phyloP scores from a whole-genome alignment of 495 filamentous ascomycete genomes.

The Staphylotrichum longicolle region DNA sequence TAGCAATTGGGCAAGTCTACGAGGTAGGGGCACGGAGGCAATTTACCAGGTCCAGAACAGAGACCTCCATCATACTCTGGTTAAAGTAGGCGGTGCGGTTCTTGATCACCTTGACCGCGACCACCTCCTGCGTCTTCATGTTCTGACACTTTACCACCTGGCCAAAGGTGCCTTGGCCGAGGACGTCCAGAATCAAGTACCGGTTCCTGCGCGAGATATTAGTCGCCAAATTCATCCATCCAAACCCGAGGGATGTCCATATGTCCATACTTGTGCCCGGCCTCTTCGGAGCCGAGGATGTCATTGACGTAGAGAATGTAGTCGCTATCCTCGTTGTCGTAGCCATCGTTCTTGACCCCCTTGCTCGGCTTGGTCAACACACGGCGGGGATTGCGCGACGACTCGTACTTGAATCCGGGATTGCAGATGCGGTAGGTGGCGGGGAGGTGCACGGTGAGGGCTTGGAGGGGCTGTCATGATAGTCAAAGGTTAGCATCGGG shows the following conservation, averaged over 20 bases:
- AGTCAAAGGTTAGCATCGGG: slow-evolving; percentile 14
- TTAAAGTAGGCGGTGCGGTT: slow-evolving; percentile 99
- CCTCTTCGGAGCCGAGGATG: slow-evolving; percentile 95
- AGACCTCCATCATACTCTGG: slow-evolving; percentile 99
- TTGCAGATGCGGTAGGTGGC: slow-evolving; percentile 98
- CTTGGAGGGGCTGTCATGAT: slow-evolving; percentile 77
- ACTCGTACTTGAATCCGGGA: slow-evolving; percentile 97
- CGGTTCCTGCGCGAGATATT: slow-evolving; percentile 66
- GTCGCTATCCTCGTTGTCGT: slow-evolving; percentile 98
- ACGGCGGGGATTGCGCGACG: slow-evolving; percentile 92
- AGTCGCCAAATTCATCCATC: slow-evolving; percentile 15
- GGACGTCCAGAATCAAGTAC: slow-evolving; percentile 95
- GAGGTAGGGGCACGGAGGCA: neutral
- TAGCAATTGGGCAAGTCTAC: slow-evolving; percentile 13
- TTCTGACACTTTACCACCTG: slow-evolving; percentile 99
- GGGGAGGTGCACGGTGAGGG: slow-evolving; percentile 88
- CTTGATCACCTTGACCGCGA: slow-evolving; percentile 99
- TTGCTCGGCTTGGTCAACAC: slow-evolving; percentile 99
- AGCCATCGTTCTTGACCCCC: slow-evolving; percentile 97
- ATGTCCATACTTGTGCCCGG: slow-evolving; percentile 80
- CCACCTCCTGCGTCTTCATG: slow-evolving; percentile 94
- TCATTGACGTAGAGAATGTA: slow-evolving; percentile 99
- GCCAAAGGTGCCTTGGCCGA: slow-evolving; percentile 98
- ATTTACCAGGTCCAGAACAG: slow-evolving; percentile 89
- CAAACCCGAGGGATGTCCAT: too few relatives aligned